Evolutionary conservation across 148 eudicot genomes (phyloP).

Genomic region (Beta vulgaris): DNA sequence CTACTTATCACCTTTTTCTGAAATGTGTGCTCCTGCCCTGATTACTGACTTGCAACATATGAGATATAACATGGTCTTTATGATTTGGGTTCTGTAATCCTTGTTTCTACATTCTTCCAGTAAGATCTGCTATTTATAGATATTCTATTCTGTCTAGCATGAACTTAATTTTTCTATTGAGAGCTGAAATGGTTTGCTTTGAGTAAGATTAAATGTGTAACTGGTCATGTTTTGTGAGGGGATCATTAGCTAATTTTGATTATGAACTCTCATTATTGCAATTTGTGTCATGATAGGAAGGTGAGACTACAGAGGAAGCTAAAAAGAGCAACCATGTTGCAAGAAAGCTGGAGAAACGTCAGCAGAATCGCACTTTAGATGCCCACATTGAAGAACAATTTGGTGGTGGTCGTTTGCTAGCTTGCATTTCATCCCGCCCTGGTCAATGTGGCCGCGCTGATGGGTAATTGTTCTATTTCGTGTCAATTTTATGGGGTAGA

Average conservation of each 20-base stretch:
- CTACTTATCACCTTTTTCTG: too few species aligned
- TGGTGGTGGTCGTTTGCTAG: conserved; percentile 61
- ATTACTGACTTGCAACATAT: too few species aligned
- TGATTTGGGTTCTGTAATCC: background rate
- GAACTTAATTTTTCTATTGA: background rate
- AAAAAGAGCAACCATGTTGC: conserved; percentile 70
- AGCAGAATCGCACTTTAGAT: conserved; percentile 47
- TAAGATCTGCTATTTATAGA: background rate
- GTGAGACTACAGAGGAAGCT: conserved; percentile 47
- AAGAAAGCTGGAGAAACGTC: conserved; percentile 56
- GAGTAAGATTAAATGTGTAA: background rate
- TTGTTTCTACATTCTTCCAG: background rate
- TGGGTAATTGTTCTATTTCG: conserved; percentile 34
- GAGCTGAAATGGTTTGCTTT: background rate
- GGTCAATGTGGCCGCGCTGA: conserved; percentile 84
- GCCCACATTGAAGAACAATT: conserved; percentile 73
- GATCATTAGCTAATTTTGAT: background rate
- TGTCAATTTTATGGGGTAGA: background rate
- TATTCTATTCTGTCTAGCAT: background rate
- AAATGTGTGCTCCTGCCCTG: too few species aligned
- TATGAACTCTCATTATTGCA: too few species aligned
- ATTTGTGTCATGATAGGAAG: conserved; percentile 38
- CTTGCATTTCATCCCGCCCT: conserved; percentile 74
- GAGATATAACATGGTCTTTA: too few species aligned
- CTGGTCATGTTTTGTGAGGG: background rate